These are phyloP conservation scores for Boletus subparvulus DNA, from an alignment of 768 basidiomycete genomes.

Conservation along the genomic window DNA sequence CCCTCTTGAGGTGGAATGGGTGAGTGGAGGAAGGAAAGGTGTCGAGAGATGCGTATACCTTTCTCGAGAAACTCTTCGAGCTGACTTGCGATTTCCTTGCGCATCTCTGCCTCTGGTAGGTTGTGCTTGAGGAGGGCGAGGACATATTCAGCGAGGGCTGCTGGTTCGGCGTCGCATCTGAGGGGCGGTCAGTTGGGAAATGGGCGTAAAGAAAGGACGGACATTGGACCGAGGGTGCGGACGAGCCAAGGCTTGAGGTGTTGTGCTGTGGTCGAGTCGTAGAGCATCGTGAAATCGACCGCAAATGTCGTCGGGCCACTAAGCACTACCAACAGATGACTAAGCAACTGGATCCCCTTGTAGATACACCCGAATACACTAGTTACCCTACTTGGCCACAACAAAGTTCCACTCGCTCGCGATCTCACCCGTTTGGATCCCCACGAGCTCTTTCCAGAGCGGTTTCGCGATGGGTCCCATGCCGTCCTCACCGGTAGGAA, in stretches of 20 bases:
- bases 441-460: constrained; percentile 49
- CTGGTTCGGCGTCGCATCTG: constrained; percentile 96
- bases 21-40: constrained; percentile 9
- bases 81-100: constrained; percentile 71
- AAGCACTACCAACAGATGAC: constrained; percentile 9
- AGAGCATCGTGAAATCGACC: constrained; percentile 48
- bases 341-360: constrained; percentile 1
- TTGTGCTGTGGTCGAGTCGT: constrained; percentile 59
- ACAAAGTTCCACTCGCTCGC: constrained; percentile 78
- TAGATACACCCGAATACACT: background rate
- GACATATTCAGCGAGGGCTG: constrained; percentile 91
- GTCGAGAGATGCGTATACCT: constrained; percentile 45
- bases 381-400: constrained; percentile 21
- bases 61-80: constrained; percentile 93
- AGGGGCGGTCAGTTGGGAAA: background rate
- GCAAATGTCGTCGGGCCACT: background rate
- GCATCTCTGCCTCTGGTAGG: constrained; percentile 77
- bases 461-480: constrained; percentile 67
- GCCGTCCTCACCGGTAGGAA: constrained; percentile 64
- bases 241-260: constrained; percentile 89
- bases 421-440: constrained; percentile 75
- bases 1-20: constrained; percentile 48
- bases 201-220: background rate
- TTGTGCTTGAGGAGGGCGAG: constrained; percentile 91
- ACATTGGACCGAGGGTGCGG: constrained; percentile 90